Percentiles rank a stretch among this genome's conserved stretches.
Evolutionary conservation across 2,329 filamentous ascomycete genomes (phyloP).

Genomic region (Cladophialophora exuberans): DNA sequence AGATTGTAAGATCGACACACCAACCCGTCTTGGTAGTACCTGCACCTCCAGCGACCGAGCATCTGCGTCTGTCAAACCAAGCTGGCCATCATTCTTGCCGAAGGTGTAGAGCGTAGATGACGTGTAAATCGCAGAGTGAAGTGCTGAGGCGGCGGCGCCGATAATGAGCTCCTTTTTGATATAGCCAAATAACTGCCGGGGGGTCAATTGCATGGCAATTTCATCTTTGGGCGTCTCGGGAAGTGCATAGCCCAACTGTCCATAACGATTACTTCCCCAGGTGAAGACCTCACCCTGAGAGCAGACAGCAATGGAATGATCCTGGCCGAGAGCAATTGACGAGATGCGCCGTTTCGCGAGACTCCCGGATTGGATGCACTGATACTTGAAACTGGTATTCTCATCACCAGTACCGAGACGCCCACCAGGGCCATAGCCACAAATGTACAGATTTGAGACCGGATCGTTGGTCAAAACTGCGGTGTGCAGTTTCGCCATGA

Average conservation of each 20-base stretch:
- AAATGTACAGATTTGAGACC: slow-evolving; percentile 88
- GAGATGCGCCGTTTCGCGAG: slow-evolving; percentile 74
- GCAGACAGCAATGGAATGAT: slow-evolving; percentile 84
- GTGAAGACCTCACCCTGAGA: slow-evolving; percentile 89
- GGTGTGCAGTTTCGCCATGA: slow-evolving; percentile 89
- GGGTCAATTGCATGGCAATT: slow-evolving; percentile 77
- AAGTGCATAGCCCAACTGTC: slow-evolving; percentile 82
- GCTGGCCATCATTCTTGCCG: slow-evolving; percentile 91
- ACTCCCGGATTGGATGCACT: slow-evolving; percentile 75
- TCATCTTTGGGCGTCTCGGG: slow-evolving; percentile 69
- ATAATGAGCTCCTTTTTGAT: slow-evolving; percentile 82
- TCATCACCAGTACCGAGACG: slow-evolving; percentile 88
- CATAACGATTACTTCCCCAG: slow-evolving; percentile 87
- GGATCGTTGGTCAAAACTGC: slow-evolving; percentile 86
- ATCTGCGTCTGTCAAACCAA: slow-evolving; percentile 93
- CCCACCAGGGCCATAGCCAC: slow-evolving; percentile 87
- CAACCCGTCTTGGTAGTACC: slow-evolving; percentile 79
- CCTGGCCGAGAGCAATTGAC: slow-evolving; percentile 83
- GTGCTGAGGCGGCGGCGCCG: slow-evolving; percentile 83
- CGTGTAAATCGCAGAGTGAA: slow-evolving; percentile 91
- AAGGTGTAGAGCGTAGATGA: slow-evolving; percentile 83
- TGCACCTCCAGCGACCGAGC: slow-evolving; percentile 89
- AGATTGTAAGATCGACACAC: slow-evolving; percentile 76
- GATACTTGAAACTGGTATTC: slow-evolving; percentile 83
- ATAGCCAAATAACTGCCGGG: slow-evolving; percentile 87